These are phyloP conservation scores for Chaetomium fimeti DNA, from an alignment of 495 filamentous ascomycete species.

Conservation along the genomic window DNA sequence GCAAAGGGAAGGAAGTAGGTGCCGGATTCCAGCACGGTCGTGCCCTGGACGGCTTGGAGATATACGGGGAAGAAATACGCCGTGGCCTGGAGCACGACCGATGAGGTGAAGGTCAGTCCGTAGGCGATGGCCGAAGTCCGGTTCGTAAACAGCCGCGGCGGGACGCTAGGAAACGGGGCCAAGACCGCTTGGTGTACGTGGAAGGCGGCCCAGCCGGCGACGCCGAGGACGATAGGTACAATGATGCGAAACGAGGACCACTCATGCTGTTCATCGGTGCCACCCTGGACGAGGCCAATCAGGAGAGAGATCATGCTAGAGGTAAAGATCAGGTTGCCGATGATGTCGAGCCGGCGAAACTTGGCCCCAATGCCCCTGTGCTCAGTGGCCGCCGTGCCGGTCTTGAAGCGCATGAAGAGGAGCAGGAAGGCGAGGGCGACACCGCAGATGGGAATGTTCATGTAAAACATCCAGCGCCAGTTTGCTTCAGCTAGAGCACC, in stretches of 20 bases:
- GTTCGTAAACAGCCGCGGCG: too few relatives aligned
- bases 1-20: too few relatives aligned
- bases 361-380: neutral
- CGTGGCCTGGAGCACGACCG: too few relatives aligned
- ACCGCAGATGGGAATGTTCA: neutral
- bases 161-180: too few relatives aligned
- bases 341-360: neutral
- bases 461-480: conserved; percentile 8
- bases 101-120: too few relatives aligned
- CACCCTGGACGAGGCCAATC: neutral
- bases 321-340: neutral
- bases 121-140: too few relatives aligned
- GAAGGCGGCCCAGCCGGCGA: too few relatives aligned
- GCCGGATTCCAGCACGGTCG: too few relatives aligned
- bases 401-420: neutral
- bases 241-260: neutral
- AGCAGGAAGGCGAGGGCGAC: neutral
- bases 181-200: too few relatives aligned
- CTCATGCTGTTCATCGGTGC: neutral
- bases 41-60: too few relatives aligned
- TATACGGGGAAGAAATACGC: too few relatives aligned
- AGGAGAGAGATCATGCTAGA: neutral
- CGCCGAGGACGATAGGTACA: neutral
- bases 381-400: neutral
- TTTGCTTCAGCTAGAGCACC: neutral